Evolutionary conservation across 2,329 filamentous ascomycete species (phyloP), one percentile per base, ranked within the genome.

Genomic region (Monosporascus cannonballus): DNA sequence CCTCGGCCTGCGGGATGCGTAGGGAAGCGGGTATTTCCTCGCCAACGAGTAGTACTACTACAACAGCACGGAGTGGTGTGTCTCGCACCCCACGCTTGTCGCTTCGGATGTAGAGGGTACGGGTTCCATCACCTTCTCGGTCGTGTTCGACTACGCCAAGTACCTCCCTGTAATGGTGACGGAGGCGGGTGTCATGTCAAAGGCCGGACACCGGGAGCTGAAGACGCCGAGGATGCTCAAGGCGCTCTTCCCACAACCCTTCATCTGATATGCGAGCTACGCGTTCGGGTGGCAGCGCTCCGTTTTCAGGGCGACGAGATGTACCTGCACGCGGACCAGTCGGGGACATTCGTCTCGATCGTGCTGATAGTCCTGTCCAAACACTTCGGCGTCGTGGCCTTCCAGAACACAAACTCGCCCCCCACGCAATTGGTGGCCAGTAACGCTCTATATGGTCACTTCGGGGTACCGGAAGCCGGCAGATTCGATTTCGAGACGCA

Each of bases 11-110:
- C 44, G 61, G 0, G 64, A 68, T 4, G 68, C 67, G 9, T 38
- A 56, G 25, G 54, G 56, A 0, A 63, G 56, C 1, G 54, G 59
- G 0, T 55, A 65, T 6, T 55, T 61, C 14, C 61, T 80, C 5
- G 74, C 77, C 0, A 63, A 66, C 6, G 73, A 73, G 2, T 77
- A 80, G 50, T 61, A 60, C 24, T 78, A 70, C 63, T 56, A 72
- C 6, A 56, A 69, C 2, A 54, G 61, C 1, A 56, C 55, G 1
- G 56, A 56, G 0, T 25, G 47, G 6, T 68, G 67, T 41, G 56
- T 66, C 4, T 51, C 57, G 3, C 59, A 69, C 9, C 52, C 0
- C 54, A 61, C 7, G 59, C 64, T 15, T 15, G 61, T 72, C 4
- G 57, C 62, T 2, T 60, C 65, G 3, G 64, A 64, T 41, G 66